These are phyloP conservation scores for Chaetomium olivaceum DNA, from an alignment of 2,329 filamentous ascomycete genomes.

Conservation along the genomic window DNA sequence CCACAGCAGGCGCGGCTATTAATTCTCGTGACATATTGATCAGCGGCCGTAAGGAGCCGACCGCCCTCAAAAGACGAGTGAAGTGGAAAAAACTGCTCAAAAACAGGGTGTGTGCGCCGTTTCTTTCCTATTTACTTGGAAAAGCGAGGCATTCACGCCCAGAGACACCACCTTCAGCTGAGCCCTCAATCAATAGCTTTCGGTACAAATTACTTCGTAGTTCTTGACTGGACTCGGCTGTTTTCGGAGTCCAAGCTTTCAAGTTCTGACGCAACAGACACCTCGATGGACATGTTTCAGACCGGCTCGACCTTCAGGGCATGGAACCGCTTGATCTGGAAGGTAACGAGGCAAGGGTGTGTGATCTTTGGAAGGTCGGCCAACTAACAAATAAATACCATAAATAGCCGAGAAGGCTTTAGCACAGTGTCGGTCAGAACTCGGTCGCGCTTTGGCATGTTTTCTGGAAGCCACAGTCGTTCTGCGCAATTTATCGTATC, in stretches of 20 bases:
- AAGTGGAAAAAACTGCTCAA: neutral
- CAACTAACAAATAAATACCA: neutral
- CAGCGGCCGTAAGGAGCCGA: slow-evolving; percentile 13
- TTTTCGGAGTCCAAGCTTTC: slow-evolving; percentile 14
- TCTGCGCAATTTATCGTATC: neutral
- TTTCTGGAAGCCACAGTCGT: neutral
- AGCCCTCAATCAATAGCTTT: neutral
- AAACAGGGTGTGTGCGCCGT: neutral
- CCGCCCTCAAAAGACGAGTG: neutral
- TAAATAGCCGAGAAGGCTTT: neutral
- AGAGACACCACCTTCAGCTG: neutral
- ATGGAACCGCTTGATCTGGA: slow-evolving; percentile 6
- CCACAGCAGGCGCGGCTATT: slow-evolving; percentile 9
- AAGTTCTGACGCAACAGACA: slow-evolving; percentile 33
- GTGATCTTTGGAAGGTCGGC: neutral
- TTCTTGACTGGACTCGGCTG: slow-evolving; percentile 1
- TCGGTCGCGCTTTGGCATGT: neutral
- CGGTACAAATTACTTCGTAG: too few relatives aligned
- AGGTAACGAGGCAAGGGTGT: slow-evolving; percentile 6
- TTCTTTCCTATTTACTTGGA: neutral
- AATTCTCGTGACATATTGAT: slow-evolving; percentile 12
- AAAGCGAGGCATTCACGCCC: too few relatives aligned
- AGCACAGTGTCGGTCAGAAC: neutral
- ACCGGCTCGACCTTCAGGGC: slow-evolving; percentile 21
- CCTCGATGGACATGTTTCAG: slow-evolving; percentile 28